Evolutionary conservation across 1,284 basidiomycete species (phyloP).

Genomic region (Ustilago sp.): DNA sequence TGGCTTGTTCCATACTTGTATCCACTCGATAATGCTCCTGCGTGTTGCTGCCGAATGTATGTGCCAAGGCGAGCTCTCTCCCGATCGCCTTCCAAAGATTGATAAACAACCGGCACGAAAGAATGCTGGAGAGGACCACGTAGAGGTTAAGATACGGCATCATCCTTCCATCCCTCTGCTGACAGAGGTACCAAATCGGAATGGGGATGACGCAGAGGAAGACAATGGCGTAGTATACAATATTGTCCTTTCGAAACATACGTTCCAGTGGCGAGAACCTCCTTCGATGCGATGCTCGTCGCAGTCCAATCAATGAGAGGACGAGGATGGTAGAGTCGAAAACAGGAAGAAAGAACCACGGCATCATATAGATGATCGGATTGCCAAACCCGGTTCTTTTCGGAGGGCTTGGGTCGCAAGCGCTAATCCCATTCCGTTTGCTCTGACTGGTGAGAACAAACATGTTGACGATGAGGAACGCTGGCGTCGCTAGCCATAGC

Average conservation of each 20-base stretch:
- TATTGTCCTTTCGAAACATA: conserved; percentile 54
- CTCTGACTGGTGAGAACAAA: conserved; percentile 38
- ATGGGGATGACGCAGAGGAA: conserved; percentile 51
- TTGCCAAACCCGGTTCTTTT: conserved; percentile 9
- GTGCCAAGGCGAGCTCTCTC: conserved; percentile 44
- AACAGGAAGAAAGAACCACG: conserved; percentile 52
- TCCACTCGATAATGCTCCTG: conserved; percentile 36
- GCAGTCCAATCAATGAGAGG: conserved; percentile 39
- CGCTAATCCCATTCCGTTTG: conserved; percentile 43
- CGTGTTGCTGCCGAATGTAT: conserved; percentile 37
- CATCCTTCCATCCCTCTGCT: conserved; percentile 40
- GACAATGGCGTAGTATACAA: conserved; percentile 48
- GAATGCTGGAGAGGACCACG: conserved; percentile 45
- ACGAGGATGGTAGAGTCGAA: conserved; percentile 50
- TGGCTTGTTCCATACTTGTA: conserved; percentile 31
- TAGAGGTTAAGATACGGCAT: conserved; percentile 53
- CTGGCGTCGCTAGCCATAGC: conserved; percentile 46
- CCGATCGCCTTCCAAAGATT: conserved; percentile 56
- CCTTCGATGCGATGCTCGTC: conserved; percentile 42
- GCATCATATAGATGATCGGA: conserved; percentile 41
- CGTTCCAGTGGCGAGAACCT: conserved; percentile 40
- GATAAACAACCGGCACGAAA: conserved; percentile 51
- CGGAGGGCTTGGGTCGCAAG: conserved; percentile 44
- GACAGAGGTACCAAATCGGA: conserved; percentile 46
- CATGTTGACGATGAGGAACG: conserved; percentile 43